These are phyloP conservation scores for Tolypocladium guangdongense DNA, from an alignment of 2,329 filamentous ascomycete species.

Conservation along the genomic window DNA sequence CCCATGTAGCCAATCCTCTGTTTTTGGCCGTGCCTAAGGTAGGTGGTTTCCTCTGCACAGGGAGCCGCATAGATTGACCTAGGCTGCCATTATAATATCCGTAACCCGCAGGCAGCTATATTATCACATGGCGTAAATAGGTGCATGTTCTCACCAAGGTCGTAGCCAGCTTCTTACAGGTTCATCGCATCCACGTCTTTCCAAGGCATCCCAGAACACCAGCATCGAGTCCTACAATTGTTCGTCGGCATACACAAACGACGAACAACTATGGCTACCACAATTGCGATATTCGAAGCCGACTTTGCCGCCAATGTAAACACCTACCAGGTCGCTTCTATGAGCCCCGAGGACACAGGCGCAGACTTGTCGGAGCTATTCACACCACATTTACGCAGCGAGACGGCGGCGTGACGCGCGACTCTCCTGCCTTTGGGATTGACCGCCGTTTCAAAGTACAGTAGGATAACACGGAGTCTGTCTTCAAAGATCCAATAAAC, in stretches of 20 bases:
- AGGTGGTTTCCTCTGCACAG: background rate
- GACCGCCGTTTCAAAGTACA: too few species aligned
- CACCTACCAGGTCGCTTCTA: background rate
- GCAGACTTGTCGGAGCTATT: background rate
- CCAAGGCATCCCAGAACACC: background rate
- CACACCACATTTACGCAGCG: background rate
- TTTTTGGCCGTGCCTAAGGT: too few species aligned
- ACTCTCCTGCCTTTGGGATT: background rate
- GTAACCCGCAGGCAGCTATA: background rate
- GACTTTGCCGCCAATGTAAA: background rate
- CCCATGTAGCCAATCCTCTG: too few species aligned
- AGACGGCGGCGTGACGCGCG: background rate
- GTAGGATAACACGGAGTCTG: too few species aligned
- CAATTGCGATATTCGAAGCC: background rate
- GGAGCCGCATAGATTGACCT: background rate
- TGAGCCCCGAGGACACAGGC: background rate
- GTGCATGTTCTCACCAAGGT: background rate
- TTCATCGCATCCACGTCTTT: background rate
- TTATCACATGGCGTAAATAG: too few species aligned
- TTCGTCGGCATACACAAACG: background rate
- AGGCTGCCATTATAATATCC: too few species aligned
- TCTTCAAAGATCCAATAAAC: background rate
- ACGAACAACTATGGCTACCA: too few species aligned
- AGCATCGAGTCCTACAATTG: background rate
- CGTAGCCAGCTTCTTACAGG: rapidly evolving